These are phyloP conservation scores for Zymoseptoria tritici DNA, from an alignment of 2,329 filamentous ascomycete species.

Conservation along the genomic window DNA sequence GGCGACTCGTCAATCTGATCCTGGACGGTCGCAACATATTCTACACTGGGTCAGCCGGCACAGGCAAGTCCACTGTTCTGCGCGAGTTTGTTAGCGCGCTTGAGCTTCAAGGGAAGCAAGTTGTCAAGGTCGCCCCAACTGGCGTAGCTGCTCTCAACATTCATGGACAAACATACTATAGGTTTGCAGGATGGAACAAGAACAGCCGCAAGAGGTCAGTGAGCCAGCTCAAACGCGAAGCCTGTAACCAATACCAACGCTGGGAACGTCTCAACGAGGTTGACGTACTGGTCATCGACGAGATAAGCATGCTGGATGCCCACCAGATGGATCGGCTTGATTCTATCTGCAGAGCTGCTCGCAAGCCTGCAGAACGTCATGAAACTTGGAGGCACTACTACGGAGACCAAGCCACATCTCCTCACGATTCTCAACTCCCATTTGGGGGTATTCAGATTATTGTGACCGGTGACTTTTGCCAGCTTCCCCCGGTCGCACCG, in stretches of 20 bases:
- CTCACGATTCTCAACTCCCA: conserved; percentile 10
- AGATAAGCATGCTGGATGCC: conserved; percentile 59
- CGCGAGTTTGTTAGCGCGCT: conserved; percentile 41
- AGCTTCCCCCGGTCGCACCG: conserved; percentile 53
- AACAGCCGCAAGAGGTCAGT: conserved; percentile 38
- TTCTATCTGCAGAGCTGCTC: conserved; percentile 38
- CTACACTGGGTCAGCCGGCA: conserved; percentile 57
- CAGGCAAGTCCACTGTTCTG: conserved; percentile 51
- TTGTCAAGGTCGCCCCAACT: conserved; percentile 52
- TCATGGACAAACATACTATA: conserved; percentile 49
- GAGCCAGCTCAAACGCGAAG: conserved; percentile 16
- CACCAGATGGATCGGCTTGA: conserved; percentile 47
- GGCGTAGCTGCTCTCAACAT: conserved; percentile 52
- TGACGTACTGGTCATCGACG: conserved; percentile 56
- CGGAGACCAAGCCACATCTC: background rate
- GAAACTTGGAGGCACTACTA: background rate
- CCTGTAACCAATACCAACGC: conserved; percentile 31
- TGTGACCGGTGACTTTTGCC: conserved; percentile 50
- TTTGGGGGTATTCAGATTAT: conserved; percentile 44
- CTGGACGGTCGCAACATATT: conserved; percentile 52
- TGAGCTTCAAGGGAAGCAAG: conserved; percentile 26
- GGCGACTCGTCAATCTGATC: conserved; percentile 1
- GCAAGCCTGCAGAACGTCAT: conserved; percentile 5
- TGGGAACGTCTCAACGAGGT: conserved; percentile 25
- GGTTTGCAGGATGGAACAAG: conserved; percentile 50